Percentiles rank a stretch among this genome's conserved stretches.
Conservation (phyloP, 2,329 filamentous ascomycete species). For the Fusarium redolens region DNA sequence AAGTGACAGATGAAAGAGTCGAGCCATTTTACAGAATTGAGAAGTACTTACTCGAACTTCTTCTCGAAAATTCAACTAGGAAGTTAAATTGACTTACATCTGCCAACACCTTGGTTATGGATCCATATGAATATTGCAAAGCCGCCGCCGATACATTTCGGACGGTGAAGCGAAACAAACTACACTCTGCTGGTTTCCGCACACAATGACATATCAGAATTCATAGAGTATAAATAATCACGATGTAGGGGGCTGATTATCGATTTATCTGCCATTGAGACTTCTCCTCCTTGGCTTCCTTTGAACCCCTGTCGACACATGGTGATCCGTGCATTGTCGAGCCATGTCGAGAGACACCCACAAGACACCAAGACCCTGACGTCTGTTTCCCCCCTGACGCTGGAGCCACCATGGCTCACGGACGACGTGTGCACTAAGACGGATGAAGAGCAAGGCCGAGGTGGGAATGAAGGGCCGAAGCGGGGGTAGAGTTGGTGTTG, state of each 20-base stretch:
- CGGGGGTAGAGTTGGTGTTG: background rate
- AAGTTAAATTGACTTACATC: background rate
- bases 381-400: constrained; percentile 31
- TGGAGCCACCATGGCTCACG: constrained; percentile 14
- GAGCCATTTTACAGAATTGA: background rate
- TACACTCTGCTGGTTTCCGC: background rate
- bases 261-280: background rate
- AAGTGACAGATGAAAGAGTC: background rate
- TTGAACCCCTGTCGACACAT: constrained; percentile 15
- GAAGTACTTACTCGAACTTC: background rate
- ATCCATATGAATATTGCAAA: background rate
- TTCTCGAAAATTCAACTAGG: background rate
- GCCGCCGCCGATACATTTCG: background rate
- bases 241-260: constrained; percentile 13
- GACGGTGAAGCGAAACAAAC: background rate
- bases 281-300: constrained; percentile 13
- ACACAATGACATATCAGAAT: constrained; percentile 1
- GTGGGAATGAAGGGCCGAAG: constrained; percentile 27
- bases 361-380: background rate
- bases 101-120: background rate
- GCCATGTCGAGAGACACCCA: constrained; percentile 12
- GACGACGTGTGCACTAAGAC: constrained; percentile 21
- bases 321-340: constrained; percentile 25
- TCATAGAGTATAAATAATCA: constrained; percentile 11
- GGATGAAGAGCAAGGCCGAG: constrained; percentile 7